Evolutionary conservation across 768 basidiomycete species (phyloP), one percentile per base, ranked within the genome.

Genomic region (Cystoderma amianthinum): DNA sequence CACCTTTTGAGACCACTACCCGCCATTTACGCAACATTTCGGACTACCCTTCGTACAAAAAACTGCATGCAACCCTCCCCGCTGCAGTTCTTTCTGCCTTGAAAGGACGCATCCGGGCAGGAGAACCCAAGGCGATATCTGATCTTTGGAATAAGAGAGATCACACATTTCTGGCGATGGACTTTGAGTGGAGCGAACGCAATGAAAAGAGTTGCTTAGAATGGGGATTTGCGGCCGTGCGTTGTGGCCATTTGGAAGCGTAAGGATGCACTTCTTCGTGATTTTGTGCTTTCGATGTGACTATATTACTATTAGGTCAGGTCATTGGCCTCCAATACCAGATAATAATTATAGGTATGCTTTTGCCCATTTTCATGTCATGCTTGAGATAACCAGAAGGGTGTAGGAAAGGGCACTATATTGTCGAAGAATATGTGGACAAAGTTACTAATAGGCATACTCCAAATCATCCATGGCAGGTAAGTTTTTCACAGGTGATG

Each of bases 151-250:
- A 71, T 9, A 65, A 62, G 45, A 70, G 62, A 41, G 82, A 88
- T 48, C 85, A 83, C 62, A 85, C 83, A 0, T 91, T 84, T 57
- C 54, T 91, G 38, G 75, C 84, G 0, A 61, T 91, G 6, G 78
- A 82, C 46, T 88, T 88, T 49, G 82, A 86, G 54, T 80, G 76
- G 69, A 80, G 73, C 24, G 88, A 90, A 52, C 71, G 80, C 41
- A 85, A 85, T 50, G 68, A 76, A 40, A 74, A 76, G 40, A 73
- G 75, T 35, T 76, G 78, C 47, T 55, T 87, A 36, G 88, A 89
- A 58, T 90, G 82, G 78, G 87, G 87, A 1, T 90, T 90, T 62
- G 82, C 88, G 20, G 83, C 83, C 9, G 72, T 87, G 34, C 67
- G 86, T 19, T 87, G 84, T 51, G 77, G 75, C 0, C 78, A 82